These are phyloP conservation scores for Lathyrus sativus DNA, from an alignment of 306 rosid genomes.

Conservation along the genomic window DNA sequence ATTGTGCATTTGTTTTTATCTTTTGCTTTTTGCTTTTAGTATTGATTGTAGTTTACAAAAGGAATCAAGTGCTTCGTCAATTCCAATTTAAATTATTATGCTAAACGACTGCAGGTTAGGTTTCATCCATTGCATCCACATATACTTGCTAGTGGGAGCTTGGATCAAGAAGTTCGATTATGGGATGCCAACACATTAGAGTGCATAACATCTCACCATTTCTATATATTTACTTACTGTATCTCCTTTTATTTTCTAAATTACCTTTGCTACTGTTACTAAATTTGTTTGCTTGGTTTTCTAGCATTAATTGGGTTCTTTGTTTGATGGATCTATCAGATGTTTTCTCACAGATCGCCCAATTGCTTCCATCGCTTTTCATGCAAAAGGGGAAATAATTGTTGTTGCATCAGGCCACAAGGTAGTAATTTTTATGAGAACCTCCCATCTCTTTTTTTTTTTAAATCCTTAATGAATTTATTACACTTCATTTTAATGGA, in stretches of 20 bases:
- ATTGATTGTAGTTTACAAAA: too few relatives aligned
- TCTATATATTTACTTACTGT: constrained; percentile 60
- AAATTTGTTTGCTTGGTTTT: constrained; percentile 20
- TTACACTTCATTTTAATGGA: constrained; percentile 18
- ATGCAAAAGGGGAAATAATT: constrained; percentile 89
- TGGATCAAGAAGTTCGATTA: constrained; percentile 95
- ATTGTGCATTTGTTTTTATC: too few relatives aligned
- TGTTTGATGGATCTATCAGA: constrained; percentile 12
- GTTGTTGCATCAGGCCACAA: constrained; percentile 98
- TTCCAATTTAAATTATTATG: too few relatives aligned
- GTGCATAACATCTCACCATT: constrained; percentile 83
- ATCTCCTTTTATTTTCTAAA: constrained; percentile 18
- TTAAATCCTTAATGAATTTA: too few relatives aligned
- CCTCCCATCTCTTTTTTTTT: constrained; percentile 32
- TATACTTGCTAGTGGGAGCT: too few relatives aligned
- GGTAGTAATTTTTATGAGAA: constrained; percentile 51
- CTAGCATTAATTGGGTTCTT: constrained; percentile 16
- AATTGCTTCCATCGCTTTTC: constrained; percentile 95
- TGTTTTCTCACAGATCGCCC: constrained; percentile 70
- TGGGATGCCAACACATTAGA: constrained; percentile 96
- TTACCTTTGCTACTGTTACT: constrained; percentile 32
- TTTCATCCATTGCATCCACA: too few relatives aligned
- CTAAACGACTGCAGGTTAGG: too few relatives aligned
- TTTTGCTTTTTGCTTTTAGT: too few relatives aligned
- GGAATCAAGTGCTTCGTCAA: too few relatives aligned